phyloP scores from a whole-genome alignment of 352 stramenopile species.

The Pythium pectinolyticum region DNA sequence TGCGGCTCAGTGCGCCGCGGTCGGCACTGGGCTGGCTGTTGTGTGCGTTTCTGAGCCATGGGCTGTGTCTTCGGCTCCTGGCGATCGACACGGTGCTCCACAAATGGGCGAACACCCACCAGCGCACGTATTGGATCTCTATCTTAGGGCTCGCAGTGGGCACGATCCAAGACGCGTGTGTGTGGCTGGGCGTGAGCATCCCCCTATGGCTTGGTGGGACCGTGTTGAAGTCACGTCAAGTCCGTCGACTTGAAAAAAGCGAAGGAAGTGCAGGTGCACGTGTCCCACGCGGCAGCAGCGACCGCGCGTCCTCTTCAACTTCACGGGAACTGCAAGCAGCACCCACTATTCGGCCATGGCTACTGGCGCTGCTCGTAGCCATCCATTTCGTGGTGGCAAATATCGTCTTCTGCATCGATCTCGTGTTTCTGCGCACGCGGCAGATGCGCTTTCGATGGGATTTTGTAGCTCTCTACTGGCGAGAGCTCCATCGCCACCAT shows the following conservation, averaged over 20 bases:
- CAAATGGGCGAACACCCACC: constrained; percentile 63
- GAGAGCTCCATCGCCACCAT: constrained; percentile 26
- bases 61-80: constrained; percentile 33
- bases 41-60: constrained; percentile 34
- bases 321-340: constrained; percentile 26
- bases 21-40: not conserved
- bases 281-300: not conserved
- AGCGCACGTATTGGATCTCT: constrained; percentile 36
- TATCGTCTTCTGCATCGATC: constrained; percentile 34
- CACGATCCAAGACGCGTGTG: constrained; percentile 49
- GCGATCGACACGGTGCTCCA: constrained; percentile 30
- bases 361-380: constrained; percentile 14
- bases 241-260: not conserved
- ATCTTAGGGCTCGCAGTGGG: constrained; percentile 41
- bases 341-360: not conserved
- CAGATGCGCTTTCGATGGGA: constrained; percentile 54
- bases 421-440: constrained; percentile 51
- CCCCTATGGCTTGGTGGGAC: constrained; percentile 39
- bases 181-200: constrained; percentile 30
- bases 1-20: not conserved
- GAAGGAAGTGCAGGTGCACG: not conserved
- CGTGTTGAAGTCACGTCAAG: constrained; percentile 3
- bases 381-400: constrained; percentile 19
- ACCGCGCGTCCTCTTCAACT: constrained; percentile 1
- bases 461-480: constrained; percentile 50